These are phyloP conservation scores for Naganishia liquefaciens DNA, from an alignment of 1,284 basidiomycete genomes.

Conservation along the genomic window DNA sequence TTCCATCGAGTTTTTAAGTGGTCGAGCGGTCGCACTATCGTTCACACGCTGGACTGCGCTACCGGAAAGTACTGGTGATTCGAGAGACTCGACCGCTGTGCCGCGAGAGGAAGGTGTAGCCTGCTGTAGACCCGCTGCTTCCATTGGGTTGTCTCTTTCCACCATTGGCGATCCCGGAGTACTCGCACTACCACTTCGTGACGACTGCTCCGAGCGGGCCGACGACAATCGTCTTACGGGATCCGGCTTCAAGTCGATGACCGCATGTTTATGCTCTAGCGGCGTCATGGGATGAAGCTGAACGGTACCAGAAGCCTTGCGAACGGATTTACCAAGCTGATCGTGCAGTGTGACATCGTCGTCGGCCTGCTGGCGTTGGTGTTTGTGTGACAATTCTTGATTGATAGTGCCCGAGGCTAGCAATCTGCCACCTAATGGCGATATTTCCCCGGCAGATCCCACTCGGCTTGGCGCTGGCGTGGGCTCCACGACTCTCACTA, in stretches of 20 bases:
- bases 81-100: background rate
- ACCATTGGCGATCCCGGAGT: conserved; percentile 21
- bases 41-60: conserved; percentile 14
- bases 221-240: conserved; percentile 3
- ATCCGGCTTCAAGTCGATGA: background rate
- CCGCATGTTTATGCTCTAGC: too few relatives aligned
- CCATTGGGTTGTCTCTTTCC: conserved; percentile 31
- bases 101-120: background rate
- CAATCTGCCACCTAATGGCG: conserved; percentile 14
- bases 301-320: background rate
- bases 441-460: conserved; percentile 28
- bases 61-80: conserved; percentile 3
- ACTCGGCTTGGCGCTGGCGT: conserved; percentile 34
- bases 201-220: conserved; percentile 7
- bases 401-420: conserved; percentile 17
- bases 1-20: background rate
- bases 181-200: background rate
- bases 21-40: conserved; percentile 11
- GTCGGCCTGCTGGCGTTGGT: background rate
- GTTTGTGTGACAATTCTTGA: conserved; percentile 8
- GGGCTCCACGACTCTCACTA: conserved; percentile 32
- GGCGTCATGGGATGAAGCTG: background rate
- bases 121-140: conserved; percentile 5
- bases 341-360: background rate
- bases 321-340: background rate